Evolutionary conservation across 1,284 basidiomycete species (phyloP).

Genomic region (Neonothopanus nambi): DNA sequence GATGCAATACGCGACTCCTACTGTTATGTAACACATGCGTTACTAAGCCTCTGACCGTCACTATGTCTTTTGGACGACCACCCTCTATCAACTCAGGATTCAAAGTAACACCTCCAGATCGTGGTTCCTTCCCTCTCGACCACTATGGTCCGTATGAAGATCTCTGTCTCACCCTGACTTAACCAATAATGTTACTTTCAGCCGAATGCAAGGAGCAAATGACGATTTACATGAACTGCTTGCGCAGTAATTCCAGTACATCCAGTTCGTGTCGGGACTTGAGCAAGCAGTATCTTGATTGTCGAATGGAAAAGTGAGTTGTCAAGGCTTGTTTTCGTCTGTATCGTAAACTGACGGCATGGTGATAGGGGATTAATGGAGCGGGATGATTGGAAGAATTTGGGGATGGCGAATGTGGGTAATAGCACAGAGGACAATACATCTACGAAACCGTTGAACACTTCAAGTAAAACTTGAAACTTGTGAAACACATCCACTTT

Average conservation of each 20-base stretch:
- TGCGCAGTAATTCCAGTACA: conserved; percentile 74
- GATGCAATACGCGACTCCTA: too few species aligned
- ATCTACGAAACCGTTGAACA: background rate
- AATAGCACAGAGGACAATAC: background rate
- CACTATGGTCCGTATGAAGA: conserved; percentile 75
- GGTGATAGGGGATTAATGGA: conserved; percentile 81
- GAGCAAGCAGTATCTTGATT: conserved; percentile 86
- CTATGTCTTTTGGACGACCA: conserved; percentile 88
- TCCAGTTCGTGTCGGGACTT: conserved; percentile 82
- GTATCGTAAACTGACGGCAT: conserved; percentile 14
- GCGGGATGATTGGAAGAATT: conserved; percentile 83
- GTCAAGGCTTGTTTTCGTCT: too few species aligned
- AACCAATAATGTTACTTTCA: conserved; percentile 30
- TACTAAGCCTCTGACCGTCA: background rate
- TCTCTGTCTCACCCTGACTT: background rate
- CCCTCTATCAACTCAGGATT: conserved; percentile 84
- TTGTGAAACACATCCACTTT: background rate
- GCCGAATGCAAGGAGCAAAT: conserved; percentile 94
- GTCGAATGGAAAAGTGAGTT: conserved; percentile 89
- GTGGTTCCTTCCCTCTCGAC: conserved; percentile 94
- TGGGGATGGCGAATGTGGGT: conserved; percentile 66
- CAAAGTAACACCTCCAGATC: conserved; percentile 76
- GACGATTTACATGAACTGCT: conserved; percentile 84
- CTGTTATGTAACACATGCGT: background rate
- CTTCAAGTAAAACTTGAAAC: conserved; percentile 7